Evolutionary conservation across 805 yeast genomes (phyloP), one percentile per base, ranked within the genome.

Genomic region (Yarrowia phangngaensis): DNA sequence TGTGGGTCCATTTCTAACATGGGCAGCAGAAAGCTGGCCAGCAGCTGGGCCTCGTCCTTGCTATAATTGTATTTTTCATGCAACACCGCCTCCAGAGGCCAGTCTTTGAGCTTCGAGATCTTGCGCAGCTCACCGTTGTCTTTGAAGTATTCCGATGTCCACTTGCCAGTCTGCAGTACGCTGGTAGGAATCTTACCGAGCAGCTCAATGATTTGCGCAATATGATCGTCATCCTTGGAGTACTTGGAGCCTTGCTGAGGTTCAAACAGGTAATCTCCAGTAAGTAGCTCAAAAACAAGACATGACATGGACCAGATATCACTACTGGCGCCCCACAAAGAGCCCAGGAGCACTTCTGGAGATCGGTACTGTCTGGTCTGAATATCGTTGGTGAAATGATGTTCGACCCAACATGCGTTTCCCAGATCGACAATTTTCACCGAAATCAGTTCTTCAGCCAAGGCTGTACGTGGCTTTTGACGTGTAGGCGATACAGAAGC

Each of bases 271-370:
- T 89, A 89, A 65, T 90, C 97, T 3, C 97, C 97, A 0, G 98
- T 90, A 33, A 90, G 65, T 17, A 92, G 71, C 68, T 92, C 98
- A 66, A 92, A 92, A 1, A 84, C 71, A 59, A 92, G 67, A 67
- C 97, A 89, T 0, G 95, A 97, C 58, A 84, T 71, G n/a, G 95
- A 84, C 98, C 98, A 92, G 38, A 90, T 75, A 66, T 92, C 98
- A 1, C 94, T 82, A 49, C 90, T 80, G 46, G 95, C 88, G 1
- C 98, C 98, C 98, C 98, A 92, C 23, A 76, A 72, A 8, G 84
- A 76, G 0, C 95, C 92, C 14, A 84, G 58, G 12, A 84, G 65
- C 4, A 83, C 84, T 60, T 90, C 98, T 1, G 97, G 97, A 0
- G 96, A 78, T 34, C 98, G 72, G 64, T 88, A 88, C 63, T 88